These are phyloP conservation scores for Pseudozyma pruni DNA, from an alignment of 1,284 basidiomycete species.

Conservation along the genomic window DNA sequence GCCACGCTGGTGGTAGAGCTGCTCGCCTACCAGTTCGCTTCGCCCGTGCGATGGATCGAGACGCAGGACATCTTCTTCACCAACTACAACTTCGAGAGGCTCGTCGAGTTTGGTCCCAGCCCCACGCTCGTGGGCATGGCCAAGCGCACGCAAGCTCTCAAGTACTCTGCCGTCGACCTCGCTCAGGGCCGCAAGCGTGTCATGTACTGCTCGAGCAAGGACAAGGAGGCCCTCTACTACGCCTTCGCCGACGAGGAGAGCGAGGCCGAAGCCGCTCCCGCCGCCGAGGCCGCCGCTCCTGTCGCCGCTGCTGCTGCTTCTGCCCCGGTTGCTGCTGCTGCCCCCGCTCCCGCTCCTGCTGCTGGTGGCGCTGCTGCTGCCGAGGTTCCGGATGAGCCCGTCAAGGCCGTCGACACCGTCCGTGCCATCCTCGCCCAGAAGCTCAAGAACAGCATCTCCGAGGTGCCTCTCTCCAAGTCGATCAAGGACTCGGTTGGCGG, in stretches of 20 bases:
- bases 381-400: constrained; percentile 85
- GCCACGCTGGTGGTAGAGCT: constrained; percentile 96
- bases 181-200: constrained; percentile 81
- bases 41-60: constrained; percentile 91
- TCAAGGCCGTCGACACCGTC: constrained; percentile 91
- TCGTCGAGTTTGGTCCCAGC: constrained; percentile 94
- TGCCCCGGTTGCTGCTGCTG: constrained; percentile 70
- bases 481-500: constrained; percentile 99
- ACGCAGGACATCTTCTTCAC: constrained; percentile 95
- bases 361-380: constrained; percentile 72
- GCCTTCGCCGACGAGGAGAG: constrained; percentile 87
- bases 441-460: constrained; percentile 91
- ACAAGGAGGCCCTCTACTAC: constrained; percentile 96
- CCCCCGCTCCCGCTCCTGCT: constrained; percentile 70
- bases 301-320: constrained; percentile 69
- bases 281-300: constrained; percentile 69
- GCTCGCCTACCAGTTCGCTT: constrained; percentile 88
- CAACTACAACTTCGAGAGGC: constrained; percentile 86
- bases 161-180: constrained; percentile 90
- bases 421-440: constrained; percentile 93
- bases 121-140: constrained; percentile 98
- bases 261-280: constrained; percentile 68
- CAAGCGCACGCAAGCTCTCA: constrained; percentile 89
- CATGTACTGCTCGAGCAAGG: constrained; percentile 93
- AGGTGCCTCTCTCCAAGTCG: constrained; percentile 90